Evolutionary conservation across 2,329 filamentous ascomycete genomes (phyloP), one percentile per base, ranked within the genome.

Genomic region (Aspergillus versicolor): DNA sequence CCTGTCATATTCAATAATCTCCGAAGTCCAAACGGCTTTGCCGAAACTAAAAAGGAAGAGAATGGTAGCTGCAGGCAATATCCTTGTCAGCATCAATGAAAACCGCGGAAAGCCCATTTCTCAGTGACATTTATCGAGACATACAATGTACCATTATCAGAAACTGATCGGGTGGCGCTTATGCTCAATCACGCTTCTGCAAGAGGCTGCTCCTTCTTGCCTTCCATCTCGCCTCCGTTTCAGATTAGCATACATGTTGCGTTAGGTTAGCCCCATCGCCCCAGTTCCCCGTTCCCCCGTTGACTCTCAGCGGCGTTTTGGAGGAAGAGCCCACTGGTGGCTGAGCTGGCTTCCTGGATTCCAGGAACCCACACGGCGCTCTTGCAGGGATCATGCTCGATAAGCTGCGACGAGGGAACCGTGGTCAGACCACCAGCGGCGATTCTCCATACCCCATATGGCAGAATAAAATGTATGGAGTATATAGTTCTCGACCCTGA

Each of bases 361-460:
- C 32, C 32, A 38, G 48, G 58, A 56, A 54, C 54, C 56, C 45
- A 54, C 62, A 58, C 61, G 60, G 49, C 21, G 41, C 21, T 27
- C 43, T 12, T 55, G 43, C 49, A 47, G 52, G 52, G 52, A 57
- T 37, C 34, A 37, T n/a, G 34, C 12, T 37, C 34, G 34, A 37
- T 37, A 37, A 37, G 34, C 34, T 43, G 34, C 44, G 44, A 32
- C 34, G 42, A 32, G 45, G 17, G 8, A 19, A 19, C 45, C 19
- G 44, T 44, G 40, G 21, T 37, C 32, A 32, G 32, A 27, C 47
- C 47, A 27, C 41, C 22, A 21, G 32, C 21, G n/a, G 27, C 30
- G 19, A 44, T n/a, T 43, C 17, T 17, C 41, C 32, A 51, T 45
- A 19, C 27, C 38, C 34, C 34, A 37, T 30, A 11, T 30, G 27